A percentile compares a stretch with the other conserved stretches of the same genome.
phyloP scores from a whole-genome alignment of 176 grass and related monocot genomes.

The Triticum urartu region DNA sequence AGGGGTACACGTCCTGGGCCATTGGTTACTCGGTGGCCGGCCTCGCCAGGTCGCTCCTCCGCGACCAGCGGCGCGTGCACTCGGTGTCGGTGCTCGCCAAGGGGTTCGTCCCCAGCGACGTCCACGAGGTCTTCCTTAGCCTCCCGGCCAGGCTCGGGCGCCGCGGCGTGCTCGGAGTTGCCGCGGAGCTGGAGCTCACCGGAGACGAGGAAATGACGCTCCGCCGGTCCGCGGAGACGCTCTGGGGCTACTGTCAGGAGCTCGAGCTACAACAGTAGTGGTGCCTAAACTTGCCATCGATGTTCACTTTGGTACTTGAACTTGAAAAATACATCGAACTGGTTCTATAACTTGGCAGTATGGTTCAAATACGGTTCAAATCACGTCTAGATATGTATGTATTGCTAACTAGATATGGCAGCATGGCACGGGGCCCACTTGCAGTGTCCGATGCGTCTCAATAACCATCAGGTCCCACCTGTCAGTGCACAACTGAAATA shows the following conservation, averaged over 20 bases:
- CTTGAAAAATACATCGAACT: no score
- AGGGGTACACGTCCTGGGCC: conserved; percentile 64
- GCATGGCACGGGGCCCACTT: no score
- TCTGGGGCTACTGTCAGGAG: conserved; percentile 32
- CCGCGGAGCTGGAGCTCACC: conserved; percentile 38
- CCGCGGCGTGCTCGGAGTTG: conserved; percentile 32
- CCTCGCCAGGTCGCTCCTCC: conserved; percentile 45
- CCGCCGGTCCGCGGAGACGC: conserved; percentile 32
- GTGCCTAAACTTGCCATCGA: no score
- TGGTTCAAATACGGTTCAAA: no score
- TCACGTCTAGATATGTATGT: no score
- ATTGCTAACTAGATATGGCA: no score
- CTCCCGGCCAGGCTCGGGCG: conserved; percentile 46
- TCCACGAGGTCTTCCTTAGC: conserved; percentile 55
- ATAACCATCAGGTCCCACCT: no score
- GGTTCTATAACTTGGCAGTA: no score
- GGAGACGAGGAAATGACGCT: conserved; percentile 31
- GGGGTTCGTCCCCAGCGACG: conserved; percentile 38
- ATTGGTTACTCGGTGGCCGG: conserved; percentile 57
- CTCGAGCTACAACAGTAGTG: conserved; percentile 10
- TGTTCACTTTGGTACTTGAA: no score
- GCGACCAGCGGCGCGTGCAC: conserved; percentile 50
- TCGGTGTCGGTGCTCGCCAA: conserved; percentile 53
- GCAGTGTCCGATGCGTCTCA: no score
- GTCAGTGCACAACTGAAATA: no score